Percentiles rank a stretch among this genome's conserved stretches.
Evolutionary conservation across 345 rosid species (phyloP).

Genomic region (Xanthoceras sorbifolium): DNA sequence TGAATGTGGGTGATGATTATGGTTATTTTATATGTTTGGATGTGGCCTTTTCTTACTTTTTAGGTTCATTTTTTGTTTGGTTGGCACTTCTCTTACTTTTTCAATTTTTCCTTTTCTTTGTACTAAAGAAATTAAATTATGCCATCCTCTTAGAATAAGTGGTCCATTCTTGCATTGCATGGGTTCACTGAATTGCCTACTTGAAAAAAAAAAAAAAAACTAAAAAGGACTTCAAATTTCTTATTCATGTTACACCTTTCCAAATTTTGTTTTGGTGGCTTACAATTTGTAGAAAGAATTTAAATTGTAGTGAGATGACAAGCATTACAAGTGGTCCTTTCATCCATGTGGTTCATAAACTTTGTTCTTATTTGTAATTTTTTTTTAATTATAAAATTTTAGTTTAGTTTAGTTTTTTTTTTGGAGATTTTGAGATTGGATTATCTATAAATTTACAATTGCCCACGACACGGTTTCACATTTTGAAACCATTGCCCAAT

Average conservation of each 20-base stretch:
- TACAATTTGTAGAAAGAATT: neutral
- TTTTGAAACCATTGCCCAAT: too few species aligned
- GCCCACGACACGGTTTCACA: too few species aligned
- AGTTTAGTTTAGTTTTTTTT: too few species aligned
- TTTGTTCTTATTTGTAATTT: neutral
- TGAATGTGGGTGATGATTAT: neutral
- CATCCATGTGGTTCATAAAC: neutral
- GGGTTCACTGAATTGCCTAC: neutral
- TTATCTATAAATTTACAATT: too few species aligned
- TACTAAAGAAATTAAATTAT: neutral
- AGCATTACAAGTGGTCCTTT: neutral
- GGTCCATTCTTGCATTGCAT: conserved; percentile 1
- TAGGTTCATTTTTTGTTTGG: neutral
- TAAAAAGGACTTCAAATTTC: neutral
- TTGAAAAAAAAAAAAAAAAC: neutral
- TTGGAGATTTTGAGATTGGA: too few species aligned
- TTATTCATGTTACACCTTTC: neutral
- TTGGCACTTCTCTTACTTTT: neutral
- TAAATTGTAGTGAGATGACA: neutral
- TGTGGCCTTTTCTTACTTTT: neutral
- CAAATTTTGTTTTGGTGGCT: neutral
- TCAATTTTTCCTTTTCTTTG: neutral
- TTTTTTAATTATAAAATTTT: neutral
- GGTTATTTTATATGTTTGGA: neutral
- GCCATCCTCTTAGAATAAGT: neutral